phyloP scores from a whole-genome alignment of 106 monocot genomes.

The Dioscorea zingiberensis region DNA sequence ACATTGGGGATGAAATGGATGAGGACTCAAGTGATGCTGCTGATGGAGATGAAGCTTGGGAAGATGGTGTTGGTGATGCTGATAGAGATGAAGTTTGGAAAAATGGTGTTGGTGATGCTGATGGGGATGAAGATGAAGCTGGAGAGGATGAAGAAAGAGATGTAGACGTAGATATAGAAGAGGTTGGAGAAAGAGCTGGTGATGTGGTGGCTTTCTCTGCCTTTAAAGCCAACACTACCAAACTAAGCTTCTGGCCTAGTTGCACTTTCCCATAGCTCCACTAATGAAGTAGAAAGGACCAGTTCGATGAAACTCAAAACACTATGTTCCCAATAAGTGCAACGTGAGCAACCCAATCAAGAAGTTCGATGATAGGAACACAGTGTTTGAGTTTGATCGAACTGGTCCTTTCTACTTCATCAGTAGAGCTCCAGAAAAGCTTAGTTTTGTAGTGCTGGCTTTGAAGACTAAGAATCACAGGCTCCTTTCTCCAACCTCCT shows the following conservation, averaged over 20 bases:
- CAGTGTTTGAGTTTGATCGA: constrained; percentile 2
- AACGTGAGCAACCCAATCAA: neutral
- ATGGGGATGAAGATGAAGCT: neutral
- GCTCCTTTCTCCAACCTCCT: neutral
- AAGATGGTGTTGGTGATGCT: neutral
- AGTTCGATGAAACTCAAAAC: neutral
- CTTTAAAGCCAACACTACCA: neutral
- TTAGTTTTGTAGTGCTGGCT: neutral
- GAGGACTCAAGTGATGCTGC: neutral
- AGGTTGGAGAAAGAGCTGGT: neutral
- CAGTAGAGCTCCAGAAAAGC: constrained; percentile 3
- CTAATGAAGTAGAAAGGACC: constrained; percentile 7
- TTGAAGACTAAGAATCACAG: neutral
- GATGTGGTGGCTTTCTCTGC: neutral
- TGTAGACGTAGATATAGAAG: neutral
- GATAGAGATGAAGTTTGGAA: no score
- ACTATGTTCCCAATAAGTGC: constrained; percentile 6
- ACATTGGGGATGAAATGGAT: neutral
- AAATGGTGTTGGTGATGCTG: neutral
- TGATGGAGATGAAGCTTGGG: neutral
- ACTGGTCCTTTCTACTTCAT: constrained; percentile 5
- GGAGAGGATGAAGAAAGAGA: neutral
- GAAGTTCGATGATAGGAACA: neutral
- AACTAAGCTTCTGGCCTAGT: neutral
- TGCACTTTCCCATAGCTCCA: neutral